Base-by-base conservation (phyloP, 108 stramenopile species). In the Conticribra weissflogii region DNA sequence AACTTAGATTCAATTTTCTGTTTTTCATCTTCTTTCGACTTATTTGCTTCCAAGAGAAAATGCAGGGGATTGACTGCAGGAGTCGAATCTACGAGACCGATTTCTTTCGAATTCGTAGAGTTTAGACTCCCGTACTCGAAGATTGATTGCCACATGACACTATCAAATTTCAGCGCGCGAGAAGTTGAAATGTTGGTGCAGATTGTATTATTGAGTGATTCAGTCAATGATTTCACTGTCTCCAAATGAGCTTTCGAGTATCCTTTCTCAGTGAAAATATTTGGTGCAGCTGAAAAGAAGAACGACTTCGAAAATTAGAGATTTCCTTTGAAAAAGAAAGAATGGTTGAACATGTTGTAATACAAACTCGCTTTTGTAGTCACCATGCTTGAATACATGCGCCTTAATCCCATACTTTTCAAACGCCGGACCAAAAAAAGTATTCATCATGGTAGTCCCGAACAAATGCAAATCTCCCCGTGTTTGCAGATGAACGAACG, bases 341-440 rank as follows among this genome's bases (percentile, higher is more conserved):
- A n/a, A n/a, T n/a, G n/a, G n/a, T n/a, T n/a, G n/a, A n/a, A n/a
- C n/a, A n/a, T n/a, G n/a, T n/a, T n/a, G n/a, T n/a, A n/a, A n/a
- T n/a, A n/a, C n/a, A n/a, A n/a, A 71, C 76, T 71, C 63, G 71
- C 76, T 93, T 78, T 93, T 90, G 75, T 86, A 93, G 18, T 72
- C 58, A 27, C 92, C 92, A 50, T 90, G 92, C 55, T 90, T 90
- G 54, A 86, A 90, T 41, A 93, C 89, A 66, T 93, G 86, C 1
- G 73, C 86, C 19, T 61, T 76, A 22, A 93, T 72, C 22, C 92
- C 92, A 71, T 93, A 89, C 50, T 81, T 86, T 15, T 84, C 66
- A 59, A 93, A 48, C 29, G 75, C 65, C n/a, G 68, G 74, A 5
- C 79, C 60, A 27, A 87, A 47, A 57, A 93, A 93, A 15, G 68